These are phyloP conservation scores for Fusarium pininemorale DNA, from an alignment of 2,329 filamentous ascomycete genomes.

Conservation along the genomic window DNA sequence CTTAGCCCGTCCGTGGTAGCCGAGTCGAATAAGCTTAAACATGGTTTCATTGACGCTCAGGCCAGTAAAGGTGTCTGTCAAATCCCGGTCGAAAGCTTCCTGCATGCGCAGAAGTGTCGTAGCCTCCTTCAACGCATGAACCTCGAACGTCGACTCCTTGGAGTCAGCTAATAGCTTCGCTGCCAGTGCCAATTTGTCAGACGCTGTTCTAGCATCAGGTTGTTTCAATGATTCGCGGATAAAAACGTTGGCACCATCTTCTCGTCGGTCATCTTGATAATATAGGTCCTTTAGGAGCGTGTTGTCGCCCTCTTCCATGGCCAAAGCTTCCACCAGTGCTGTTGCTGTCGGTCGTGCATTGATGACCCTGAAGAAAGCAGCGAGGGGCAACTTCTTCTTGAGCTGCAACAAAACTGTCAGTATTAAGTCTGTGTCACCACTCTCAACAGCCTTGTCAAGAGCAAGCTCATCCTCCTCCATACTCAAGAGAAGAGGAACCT, in stretches of 20 bases:
- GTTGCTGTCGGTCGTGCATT: slow-evolving; percentile 86
- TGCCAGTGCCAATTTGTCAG: slow-evolving; percentile 89
- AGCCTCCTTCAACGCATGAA: slow-evolving; percentile 81
- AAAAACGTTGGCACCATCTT: slow-evolving; percentile 89
- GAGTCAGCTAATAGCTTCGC: slow-evolving; percentile 84
- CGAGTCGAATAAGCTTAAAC: slow-evolving; percentile 83
- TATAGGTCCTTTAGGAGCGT: slow-evolving; percentile 91
- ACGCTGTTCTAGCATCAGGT: slow-evolving; percentile 72
- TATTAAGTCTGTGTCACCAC: slow-evolving; percentile 93
- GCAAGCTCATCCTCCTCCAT: slow-evolving; percentile 98
- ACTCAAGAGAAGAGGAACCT: slow-evolving; percentile 89
- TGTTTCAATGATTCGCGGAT: slow-evolving; percentile 84
- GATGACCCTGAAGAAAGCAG: slow-evolving; percentile 91
- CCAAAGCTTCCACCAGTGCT: slow-evolving; percentile 87
- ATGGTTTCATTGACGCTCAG: slow-evolving; percentile 91
- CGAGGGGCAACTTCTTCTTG: slow-evolving; percentile 88
- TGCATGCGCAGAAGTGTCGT: slow-evolving; percentile 84
- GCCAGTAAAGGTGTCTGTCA: slow-evolving; percentile 80
- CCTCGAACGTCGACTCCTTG: slow-evolving; percentile 79
- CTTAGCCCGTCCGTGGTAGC: slow-evolving; percentile 84
- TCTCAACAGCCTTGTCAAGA: slow-evolving; percentile 95
- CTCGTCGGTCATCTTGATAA: slow-evolving; percentile 92
- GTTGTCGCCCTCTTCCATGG: slow-evolving; percentile 75
- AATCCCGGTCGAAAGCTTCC: slow-evolving; percentile 84
- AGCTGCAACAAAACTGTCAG: slow-evolving; percentile 87